Base-by-base conservation (phyloP, 768 basidiomycete genomes). In the Hemileccinum impolitum region DNA sequence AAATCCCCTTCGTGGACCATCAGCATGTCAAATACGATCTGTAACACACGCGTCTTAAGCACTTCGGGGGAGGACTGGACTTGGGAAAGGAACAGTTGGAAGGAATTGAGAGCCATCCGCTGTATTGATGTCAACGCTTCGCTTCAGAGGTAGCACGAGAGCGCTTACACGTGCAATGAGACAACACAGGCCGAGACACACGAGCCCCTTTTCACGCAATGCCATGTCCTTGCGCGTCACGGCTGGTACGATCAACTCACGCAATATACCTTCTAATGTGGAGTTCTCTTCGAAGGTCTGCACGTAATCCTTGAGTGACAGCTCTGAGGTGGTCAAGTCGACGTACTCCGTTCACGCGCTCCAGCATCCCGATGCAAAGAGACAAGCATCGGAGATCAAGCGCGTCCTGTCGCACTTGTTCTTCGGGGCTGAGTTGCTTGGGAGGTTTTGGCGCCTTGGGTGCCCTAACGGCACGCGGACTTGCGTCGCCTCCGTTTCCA, bases 201-300 rank as follows among this genome's bases (percentile, higher is more conserved):
- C 71, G n/a, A 89, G 62, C 3, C 84, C 88, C 48, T 80, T 76
- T 62, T 87, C 81, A 19, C 81, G 72, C 23, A 90, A 70, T 2
- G 52, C 51, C 6, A 89, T 75, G 57, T 95, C 92, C 69, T 94
- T 94, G 45, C 90, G 81, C 61, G 86, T 84, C 38, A 97, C 90
- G 5, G 90, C 82, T 3, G 95, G 95, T 28, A 96, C 81, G 60
- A 97, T 91, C 15, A 99, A 73, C 57, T 97, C 92, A 10, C 89
- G 74, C 65, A 82, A 62, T 18, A 76, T 66, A 23, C 89, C 87
- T 51, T 83, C 80, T 50, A 88, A 67, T 4, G 80, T 84, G 7
- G 84, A 81, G 61, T 87, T 85, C 51, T 87, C 84, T 54, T 83
- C 77, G 45, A 80, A 79, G 1, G 75, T 77, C 77, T 79, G 47